These are phyloP conservation scores for Fusarium sp. DNA, from an alignment of 2,329 filamentous ascomycete genomes.

Conservation along the genomic window DNA sequence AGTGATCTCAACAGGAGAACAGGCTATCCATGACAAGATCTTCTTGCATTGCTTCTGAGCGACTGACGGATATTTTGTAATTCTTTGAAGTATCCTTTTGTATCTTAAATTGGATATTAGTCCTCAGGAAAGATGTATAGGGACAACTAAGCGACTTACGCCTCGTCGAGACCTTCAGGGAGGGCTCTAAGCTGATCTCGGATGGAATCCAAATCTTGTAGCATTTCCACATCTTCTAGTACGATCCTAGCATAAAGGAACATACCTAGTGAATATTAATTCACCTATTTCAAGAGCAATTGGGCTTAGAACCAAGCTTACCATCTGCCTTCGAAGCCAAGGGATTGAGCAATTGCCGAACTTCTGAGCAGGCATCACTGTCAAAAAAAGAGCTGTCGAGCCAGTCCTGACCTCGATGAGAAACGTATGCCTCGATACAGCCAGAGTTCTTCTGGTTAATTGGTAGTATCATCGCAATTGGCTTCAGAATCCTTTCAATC, in stretches of 20 bases:
- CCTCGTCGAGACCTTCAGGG: neutral
- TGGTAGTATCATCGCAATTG: neutral
- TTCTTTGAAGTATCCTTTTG: neutral
- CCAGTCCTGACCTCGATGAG: neutral
- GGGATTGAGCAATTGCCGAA: neutral
- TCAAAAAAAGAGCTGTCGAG: neutral
- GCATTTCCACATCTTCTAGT: neutral
- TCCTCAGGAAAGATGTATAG: fast-evolving
- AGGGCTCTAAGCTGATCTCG: neutral
- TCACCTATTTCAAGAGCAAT: no score
- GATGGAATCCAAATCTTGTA: neutral
- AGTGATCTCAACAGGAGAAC: neutral
- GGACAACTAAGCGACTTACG: neutral
- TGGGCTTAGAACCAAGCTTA: neutral
- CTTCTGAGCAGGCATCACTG: neutral
- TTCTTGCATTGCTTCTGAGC: neutral
- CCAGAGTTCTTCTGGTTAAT: neutral
- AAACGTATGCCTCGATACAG: neutral
- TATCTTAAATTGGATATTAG: neutral
- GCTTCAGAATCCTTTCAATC: neutral
- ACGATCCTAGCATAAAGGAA: neutral
- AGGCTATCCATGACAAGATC: neutral
- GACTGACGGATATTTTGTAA: fast-evolving
- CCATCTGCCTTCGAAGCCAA: neutral
- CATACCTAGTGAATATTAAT: neutral